These are phyloP conservation scores for Avena sativa DNA, from an alignment of 176 grass and related monocot genomes.

Conservation along the genomic window DNA sequence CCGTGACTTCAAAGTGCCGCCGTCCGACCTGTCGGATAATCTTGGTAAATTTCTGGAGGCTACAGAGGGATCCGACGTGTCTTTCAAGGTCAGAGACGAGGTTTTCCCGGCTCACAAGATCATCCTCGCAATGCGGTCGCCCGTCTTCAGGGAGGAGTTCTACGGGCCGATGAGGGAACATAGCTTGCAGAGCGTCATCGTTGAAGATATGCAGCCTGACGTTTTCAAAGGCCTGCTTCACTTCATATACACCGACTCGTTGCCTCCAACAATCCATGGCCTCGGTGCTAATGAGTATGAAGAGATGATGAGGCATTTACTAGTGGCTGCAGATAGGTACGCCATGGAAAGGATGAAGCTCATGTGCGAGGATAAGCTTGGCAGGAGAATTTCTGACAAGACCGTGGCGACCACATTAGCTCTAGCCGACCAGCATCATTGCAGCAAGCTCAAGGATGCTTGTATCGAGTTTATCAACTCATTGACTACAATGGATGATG, in stretches of 20 bases:
- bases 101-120: background rate
- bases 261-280: too few species aligned
- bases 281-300: too few species aligned
- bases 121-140: background rate
- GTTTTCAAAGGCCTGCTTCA: background rate
- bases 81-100: background rate
- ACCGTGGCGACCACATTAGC: background rate
- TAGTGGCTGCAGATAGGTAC: too few species aligned
- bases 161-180: background rate
- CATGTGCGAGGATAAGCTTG: too few species aligned
- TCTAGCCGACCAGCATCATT: background rate
- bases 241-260: too few species aligned
- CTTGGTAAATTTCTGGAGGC: background rate
- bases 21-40: background rate
- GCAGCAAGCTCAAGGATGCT: background rate
- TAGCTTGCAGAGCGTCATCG: background rate
- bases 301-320: too few species aligned
- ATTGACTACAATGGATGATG: background rate
- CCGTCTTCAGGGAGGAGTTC: background rate
- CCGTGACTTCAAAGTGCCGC: background rate
- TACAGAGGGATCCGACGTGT: background rate
- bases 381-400: too few species aligned
- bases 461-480: background rate
- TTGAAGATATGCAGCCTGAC: background rate
- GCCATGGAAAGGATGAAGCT: too few species aligned